Conservation (phyloP, 257 asterid species). For the Petunia secreta region DNA sequence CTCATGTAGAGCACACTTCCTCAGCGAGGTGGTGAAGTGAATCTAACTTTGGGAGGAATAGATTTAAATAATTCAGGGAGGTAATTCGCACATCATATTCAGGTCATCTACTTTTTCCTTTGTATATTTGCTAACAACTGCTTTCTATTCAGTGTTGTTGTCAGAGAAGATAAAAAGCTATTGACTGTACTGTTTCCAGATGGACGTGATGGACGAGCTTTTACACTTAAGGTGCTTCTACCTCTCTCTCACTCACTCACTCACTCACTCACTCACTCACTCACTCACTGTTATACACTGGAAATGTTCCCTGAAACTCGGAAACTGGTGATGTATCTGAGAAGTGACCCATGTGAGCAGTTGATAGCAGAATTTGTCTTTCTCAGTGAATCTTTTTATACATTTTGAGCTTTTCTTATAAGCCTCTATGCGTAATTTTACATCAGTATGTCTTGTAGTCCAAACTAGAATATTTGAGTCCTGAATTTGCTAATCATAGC, state of each 20-base stretch:
- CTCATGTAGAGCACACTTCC: constrained; percentile 78
- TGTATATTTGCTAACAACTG: neutral
- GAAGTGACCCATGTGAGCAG: constrained; percentile 6
- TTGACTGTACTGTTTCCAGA: constrained; percentile 89
- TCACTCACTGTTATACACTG: neutral
- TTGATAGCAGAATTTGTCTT: neutral
- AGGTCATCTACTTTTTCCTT: neutral
- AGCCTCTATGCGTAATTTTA: constrained; percentile 6
- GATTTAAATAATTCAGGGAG: constrained; percentile 95
- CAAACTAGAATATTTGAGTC: neutral
- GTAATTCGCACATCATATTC: constrained; percentile 36
- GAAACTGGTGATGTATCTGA: constrained; percentile 1
- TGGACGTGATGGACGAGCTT: constrained; percentile 96
- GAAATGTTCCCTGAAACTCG: neutral
- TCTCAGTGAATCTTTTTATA: neutral
- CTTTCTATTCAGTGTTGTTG: constrained; percentile 76
- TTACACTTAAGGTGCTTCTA: constrained; percentile 79
- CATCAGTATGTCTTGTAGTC: neutral
- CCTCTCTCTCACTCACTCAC: neutral
- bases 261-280: neutral
- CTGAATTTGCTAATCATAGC: neutral
- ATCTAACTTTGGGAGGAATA: constrained; percentile 91
- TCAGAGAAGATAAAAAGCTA: constrained; percentile 91
- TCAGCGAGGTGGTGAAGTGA: constrained; percentile 94
- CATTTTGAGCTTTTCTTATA: neutral